A percentile compares a stretch with the other conserved stretches of the same genome.
Conservation (phyloP, 2,329 filamentous ascomycete species). For the Microdochium bolleyi region DNA sequence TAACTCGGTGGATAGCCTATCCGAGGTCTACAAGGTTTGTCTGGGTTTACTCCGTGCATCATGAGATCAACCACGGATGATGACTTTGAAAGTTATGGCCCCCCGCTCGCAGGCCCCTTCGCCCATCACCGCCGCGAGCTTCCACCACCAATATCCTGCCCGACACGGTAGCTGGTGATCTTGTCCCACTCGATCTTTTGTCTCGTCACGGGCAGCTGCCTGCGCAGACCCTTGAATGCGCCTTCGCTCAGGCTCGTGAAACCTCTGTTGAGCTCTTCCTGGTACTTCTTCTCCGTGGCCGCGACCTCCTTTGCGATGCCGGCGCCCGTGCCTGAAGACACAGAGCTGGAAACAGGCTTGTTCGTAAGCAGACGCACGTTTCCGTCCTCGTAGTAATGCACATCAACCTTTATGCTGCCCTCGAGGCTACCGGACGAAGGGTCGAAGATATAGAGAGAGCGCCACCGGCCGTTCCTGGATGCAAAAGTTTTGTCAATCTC, state of each 20-base stretch:
- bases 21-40: too few species aligned
- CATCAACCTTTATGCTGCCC: constrained; percentile 83
- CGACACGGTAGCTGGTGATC: constrained; percentile 83
- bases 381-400: constrained; percentile 99
- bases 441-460: constrained; percentile 75
- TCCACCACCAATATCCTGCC: constrained; percentile 69
- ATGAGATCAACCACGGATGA: too few species aligned
- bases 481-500: constrained; percentile 9
- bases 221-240: constrained; percentile 84
- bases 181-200: constrained; percentile 99
- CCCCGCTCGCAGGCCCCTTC: background rate
- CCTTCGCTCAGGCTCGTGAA: constrained; percentile 87
- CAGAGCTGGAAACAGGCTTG: constrained; percentile 59
- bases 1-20: too few species aligned
- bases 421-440: constrained; percentile 61
- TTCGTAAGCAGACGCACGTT: constrained; percentile 91
- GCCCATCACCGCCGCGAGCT: constrained; percentile 40
- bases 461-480: constrained; percentile 87
- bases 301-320: constrained; percentile 75
- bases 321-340: constrained; percentile 52
- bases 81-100: too few species aligned
- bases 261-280: constrained; percentile 89
- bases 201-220: constrained; percentile 90
- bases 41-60: too few species aligned
- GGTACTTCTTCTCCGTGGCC: constrained; percentile 78